Evolutionary conservation across 2,329 filamentous ascomycete species (phyloP).

Genomic region (Magnaporthiopsis poae): DNA sequence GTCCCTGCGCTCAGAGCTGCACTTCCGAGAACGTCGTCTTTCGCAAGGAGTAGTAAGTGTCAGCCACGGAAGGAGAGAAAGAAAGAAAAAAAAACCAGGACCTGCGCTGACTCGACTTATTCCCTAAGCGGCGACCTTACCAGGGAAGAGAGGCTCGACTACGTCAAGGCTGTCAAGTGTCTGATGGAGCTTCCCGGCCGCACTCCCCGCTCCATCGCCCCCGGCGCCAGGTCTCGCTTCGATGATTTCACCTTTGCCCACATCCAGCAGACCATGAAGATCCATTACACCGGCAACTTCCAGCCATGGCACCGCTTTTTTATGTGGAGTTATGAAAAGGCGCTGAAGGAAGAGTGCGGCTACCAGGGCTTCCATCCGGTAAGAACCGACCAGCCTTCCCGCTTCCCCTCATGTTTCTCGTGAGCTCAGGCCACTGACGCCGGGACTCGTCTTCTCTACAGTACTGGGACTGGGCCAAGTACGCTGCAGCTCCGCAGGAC

Average conservation of each 20-base stretch:
- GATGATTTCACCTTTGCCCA: constrained; percentile 13
- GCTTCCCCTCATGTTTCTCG: not conserved
- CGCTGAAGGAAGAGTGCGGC: constrained; percentile 23
- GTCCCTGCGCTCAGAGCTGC: constrained; percentile 14
- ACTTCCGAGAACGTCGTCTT: constrained; percentile 19
- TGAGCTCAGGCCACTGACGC: no score
- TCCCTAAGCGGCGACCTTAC: constrained; percentile 21
- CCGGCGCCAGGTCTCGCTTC: constrained; percentile 26
- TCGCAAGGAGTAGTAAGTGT: constrained; percentile 22
- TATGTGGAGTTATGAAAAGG: constrained; percentile 22
- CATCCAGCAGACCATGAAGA: constrained; percentile 13
- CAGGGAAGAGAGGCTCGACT: constrained; percentile 22
- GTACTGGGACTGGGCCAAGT: constrained; percentile 42
- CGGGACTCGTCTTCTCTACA: constrained; percentile 8
- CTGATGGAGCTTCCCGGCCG: constrained; percentile 22
- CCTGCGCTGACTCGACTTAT: not conserved
- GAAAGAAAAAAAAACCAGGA: not conserved
- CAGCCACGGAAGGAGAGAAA: no score
- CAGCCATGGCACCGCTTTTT: constrained; percentile 27
- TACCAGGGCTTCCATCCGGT: constrained; percentile 17
- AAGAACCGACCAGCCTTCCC: constrained; percentile 12
- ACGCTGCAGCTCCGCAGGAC: constrained; percentile 27
- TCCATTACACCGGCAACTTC: constrained; percentile 21
- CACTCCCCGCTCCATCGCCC: constrained; percentile 20
- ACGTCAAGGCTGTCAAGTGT: constrained; percentile 29